Evolutionary conservation across 805 yeast species (phyloP), one percentile per base, ranked within the genome.

Genomic region (Candida dajiaensis): DNA sequence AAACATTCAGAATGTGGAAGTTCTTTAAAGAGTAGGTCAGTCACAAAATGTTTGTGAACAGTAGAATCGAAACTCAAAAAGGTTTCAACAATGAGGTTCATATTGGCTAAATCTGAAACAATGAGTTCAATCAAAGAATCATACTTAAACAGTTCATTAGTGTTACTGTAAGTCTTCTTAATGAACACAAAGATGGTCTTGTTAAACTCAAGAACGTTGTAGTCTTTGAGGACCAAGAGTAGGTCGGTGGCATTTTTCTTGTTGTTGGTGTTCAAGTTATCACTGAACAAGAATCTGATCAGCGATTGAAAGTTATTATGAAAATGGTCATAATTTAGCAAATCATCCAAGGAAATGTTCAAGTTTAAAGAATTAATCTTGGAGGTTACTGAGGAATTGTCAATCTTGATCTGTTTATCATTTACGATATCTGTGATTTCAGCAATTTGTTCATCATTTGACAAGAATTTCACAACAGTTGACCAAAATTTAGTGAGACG

Each of bases 111-210:
- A 18, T 67, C 71, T 44, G 70, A 65, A 12, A 67, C 47, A 1
- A 74, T 54, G 38, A 75, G 48, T 25, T 62, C 67, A n/a, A 66
- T 46, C 7, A 73, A 51, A 12, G 74, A 59, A 36, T 63, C 70
- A 40, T 65, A 51, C 44, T 69, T 65, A 21, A 62, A 50, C 3
- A 67, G 63, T 46, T 66, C 69, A 38, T 68, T 70, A 6, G 51
- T 43, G 23, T 51, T 51, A 43, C 42, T 49, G 49, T 42, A 61
- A 20, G 58, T 58, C 55, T 50, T 64, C 53, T 53, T 65, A 47
- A 56, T 58, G 52, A 41, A 62, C 28, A 53, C 59, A 45, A 58
- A 56, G 6, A 59, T 22, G 1, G 45, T 45, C 35, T 59, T 56
- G 33, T 54, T 52, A 38, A 60, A 59, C 38, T 59, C 71, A 44